phyloP scores from a whole-genome alignment of 345 rosid species.

The Linum usitatissimum region DNA sequence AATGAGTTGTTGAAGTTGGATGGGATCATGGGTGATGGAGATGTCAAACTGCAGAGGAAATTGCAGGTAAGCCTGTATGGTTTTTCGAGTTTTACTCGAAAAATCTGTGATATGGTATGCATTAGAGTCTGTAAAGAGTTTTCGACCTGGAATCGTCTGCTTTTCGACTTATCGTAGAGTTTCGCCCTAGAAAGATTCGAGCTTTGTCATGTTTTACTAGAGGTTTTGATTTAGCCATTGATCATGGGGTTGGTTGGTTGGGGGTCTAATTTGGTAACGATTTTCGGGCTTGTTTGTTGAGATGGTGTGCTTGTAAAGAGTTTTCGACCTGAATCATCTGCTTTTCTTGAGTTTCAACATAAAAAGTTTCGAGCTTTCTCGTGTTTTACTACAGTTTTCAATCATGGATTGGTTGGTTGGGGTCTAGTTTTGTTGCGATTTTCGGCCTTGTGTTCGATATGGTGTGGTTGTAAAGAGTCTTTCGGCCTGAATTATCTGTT shows the following conservation, averaged over 20 bases:
- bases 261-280: no score
- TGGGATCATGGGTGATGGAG: slow-evolving; percentile 24
- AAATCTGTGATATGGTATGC: no score
- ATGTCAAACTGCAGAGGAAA: slow-evolving; percentile 16
- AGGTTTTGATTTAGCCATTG: background rate
- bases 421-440: no score
- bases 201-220: background rate
- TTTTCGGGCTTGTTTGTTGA: no score
- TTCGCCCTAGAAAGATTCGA: background rate
- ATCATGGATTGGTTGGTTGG: no score
- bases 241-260: no score
- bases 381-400: background rate
- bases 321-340: background rate
- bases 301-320: background rate
- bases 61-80: slow-evolving; percentile 10
- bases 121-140: background rate
- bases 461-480: no score
- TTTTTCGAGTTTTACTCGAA: no score
- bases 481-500: no score
- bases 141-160: background rate
- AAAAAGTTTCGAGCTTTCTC: background rate
- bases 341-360: background rate
- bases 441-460: no score
- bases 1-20: slow-evolving; percentile 83
- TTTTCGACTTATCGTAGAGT: background rate